phyloP scores from a whole-genome alignment of 208 protist genomes.

The Crithidia fasciculata region DNA sequence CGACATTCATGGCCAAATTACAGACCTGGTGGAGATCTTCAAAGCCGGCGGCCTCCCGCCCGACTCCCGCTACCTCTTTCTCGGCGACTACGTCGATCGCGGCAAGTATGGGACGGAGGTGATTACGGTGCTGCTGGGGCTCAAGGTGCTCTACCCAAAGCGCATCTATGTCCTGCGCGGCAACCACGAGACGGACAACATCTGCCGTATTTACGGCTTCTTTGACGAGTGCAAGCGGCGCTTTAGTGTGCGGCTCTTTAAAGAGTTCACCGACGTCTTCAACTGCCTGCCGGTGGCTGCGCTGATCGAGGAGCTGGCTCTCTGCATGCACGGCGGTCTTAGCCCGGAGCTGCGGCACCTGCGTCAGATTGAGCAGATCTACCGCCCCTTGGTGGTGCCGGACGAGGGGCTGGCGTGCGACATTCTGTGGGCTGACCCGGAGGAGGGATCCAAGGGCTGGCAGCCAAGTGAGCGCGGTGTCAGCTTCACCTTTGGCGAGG shows the following conservation, averaged over 20 bases:
- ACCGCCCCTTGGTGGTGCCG: conserved; percentile 32
- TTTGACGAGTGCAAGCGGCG: conserved; percentile 97
- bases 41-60: conserved; percentile 86
- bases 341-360: conserved; percentile 97
- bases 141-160: conserved; percentile 97
- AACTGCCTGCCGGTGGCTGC: conserved; percentile 93
- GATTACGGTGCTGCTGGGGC: conserved; percentile 84
- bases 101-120: conserved; percentile 97
- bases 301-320: conserved; percentile 86
- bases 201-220: conserved; percentile 99
- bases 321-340: conserved; percentile 98
- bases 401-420: conserved; percentile 94
- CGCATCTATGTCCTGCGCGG: conserved; percentile 98
- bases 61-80: conserved; percentile 96
- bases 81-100: conserved; percentile 99
- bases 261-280: conserved; percentile 67
- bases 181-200: conserved; percentile 99
- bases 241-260: conserved; percentile 67
- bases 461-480: conserved; percentile 97
- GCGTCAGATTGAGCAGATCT: conserved; percentile 95
- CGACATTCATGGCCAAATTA: conserved; percentile 97
- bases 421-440: conserved; percentile 98
- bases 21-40: conserved; percentile 95
- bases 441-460: conserved; percentile 81
- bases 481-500: conserved; percentile 97